These are phyloP conservation scores for Microsporum canis DNA, from an alignment of 2,329 filamentous ascomycete genomes.

Conservation along the genomic window DNA sequence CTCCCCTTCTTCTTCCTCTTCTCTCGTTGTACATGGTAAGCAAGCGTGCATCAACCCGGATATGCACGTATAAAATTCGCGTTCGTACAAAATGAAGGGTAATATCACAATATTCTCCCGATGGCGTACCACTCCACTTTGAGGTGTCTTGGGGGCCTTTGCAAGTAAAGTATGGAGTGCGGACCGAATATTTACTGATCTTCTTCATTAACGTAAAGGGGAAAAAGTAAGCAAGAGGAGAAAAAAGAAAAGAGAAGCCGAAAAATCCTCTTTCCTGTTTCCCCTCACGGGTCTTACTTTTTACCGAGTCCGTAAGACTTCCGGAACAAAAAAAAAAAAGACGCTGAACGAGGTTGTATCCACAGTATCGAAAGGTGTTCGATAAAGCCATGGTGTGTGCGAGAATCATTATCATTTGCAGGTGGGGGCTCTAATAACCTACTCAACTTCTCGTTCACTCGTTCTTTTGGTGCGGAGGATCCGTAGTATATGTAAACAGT, in stretches of 20 bases:
- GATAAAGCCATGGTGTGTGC: neutral
- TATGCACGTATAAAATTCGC: neutral
- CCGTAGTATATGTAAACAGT: neutral
- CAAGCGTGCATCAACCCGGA: neutral
- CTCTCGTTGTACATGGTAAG: neutral
- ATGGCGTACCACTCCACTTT: constrained; percentile 1
- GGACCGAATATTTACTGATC: constrained; percentile 2
- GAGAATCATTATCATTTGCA: neutral
- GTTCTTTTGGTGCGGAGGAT: neutral
- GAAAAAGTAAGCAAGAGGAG: neutral
- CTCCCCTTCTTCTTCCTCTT: neutral
- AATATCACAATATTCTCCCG: neutral
- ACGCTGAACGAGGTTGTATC: neutral
- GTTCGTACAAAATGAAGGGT: neutral
- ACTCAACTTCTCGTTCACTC: neutral
- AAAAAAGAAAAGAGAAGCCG: neutral
- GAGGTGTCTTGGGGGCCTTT: constrained; percentile 1
- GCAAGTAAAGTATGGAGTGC: neutral
- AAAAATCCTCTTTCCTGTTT: neutral
- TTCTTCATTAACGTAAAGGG: neutral
- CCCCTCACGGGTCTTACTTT: neutral
- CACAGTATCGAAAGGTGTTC: neutral
- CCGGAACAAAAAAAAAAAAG: neutral
- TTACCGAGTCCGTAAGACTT: neutral
- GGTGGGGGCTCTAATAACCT: neutral